A percentile compares a stretch with the other conserved stretches of the same genome.
phyloP scores from a whole-genome alignment of 352 stramenopile genomes.

The Phytophthora cactorum region DNA sequence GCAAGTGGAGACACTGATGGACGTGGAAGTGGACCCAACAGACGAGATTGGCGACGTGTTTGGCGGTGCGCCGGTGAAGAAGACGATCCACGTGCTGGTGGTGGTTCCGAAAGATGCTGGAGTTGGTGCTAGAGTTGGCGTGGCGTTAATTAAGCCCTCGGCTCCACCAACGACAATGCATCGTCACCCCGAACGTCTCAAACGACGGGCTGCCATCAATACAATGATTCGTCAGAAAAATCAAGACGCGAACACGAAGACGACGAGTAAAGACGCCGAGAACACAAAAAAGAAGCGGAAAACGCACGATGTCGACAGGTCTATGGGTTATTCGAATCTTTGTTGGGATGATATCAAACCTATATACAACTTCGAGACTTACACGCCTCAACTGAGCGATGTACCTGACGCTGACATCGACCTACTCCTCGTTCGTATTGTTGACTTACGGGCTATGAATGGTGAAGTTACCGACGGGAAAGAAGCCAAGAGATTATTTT shows the following conservation, averaged over 20 bases:
- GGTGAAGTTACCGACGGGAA: slow-evolving; percentile 9
- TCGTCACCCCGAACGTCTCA: slow-evolving; percentile 29
- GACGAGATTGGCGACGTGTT: no score
- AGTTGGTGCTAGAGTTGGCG: background rate
- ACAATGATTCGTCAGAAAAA: slow-evolving; percentile 28
- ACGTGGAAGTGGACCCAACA: no score
- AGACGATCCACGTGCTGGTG: background rate
- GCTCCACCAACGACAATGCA: slow-evolving; percentile 18
- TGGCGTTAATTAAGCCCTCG: background rate
- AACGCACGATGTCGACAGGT: slow-evolving; percentile 18
- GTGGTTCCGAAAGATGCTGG: background rate
- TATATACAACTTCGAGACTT: slow-evolving; percentile 8
- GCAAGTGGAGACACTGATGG: no score
- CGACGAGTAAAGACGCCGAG: slow-evolving; percentile 18
- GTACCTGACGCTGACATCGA: slow-evolving; percentile 7
- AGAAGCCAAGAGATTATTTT: slow-evolving; percentile 22
- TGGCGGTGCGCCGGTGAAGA: no score
- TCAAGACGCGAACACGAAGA: slow-evolving; percentile 22
- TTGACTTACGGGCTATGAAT: background rate
- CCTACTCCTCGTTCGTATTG: slow-evolving; percentile 4
- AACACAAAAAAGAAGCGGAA: slow-evolving; percentile 19
- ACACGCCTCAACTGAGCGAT: background rate
- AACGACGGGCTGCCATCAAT: slow-evolving; percentile 27
- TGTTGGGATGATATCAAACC: slow-evolving; percentile 31
- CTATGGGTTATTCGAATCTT: slow-evolving; percentile 22